Base-by-base conservation (phyloP, 2,329 filamentous ascomycete species). In the Macrophomina phaseolina region DNA sequence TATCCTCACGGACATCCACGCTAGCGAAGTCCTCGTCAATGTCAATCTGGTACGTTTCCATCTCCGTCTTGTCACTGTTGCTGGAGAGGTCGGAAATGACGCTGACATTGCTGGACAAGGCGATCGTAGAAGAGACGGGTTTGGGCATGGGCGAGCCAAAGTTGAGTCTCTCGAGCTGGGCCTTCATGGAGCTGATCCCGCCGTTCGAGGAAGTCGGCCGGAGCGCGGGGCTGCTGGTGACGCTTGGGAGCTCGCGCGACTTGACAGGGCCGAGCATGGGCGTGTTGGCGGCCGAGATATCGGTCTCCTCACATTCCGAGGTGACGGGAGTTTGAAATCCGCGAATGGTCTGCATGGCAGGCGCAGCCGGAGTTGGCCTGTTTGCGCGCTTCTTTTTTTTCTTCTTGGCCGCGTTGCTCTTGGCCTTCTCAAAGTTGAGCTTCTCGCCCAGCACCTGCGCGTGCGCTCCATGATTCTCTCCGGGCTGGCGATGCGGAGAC, bases 1-100 rank as follows among this genome's bases (percentile, higher is more conserved):
- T 42, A 55, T 45, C 46, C 32, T 60, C 40, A 85, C 74, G 52
- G 5, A 81, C 80, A 69, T 88, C 86, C 11, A 82, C 78, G 76
- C 91, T 95, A 68, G 92, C 85, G 73, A 97, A 97, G 76, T 97
- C 94, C 69, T 92, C 81, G 71, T 95, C 91, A 45, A 97, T 84
- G 63, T 88, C 88, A 70, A 97, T 89, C 80, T 97, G 92, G 75
- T 97, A 97, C 75, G 89, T 91, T 62, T 91, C 91, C 76, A 87
- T 86, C 73, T 94, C 91, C 1, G 91, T 94, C 48, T 84, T 83
- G 70, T 90, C 89, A 70, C 88, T 87, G 70, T 91, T 89, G 71
- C 86, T 90, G 84, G 83, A 70, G 11, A 64, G 34, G 11, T 63
- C 60, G 5, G 62, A 66, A 64, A 80, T 81, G 66, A 83, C 81